A percentile compares a stretch with the other conserved stretches of the same genome.
Evolutionary conservation across 495 filamentous ascomycete genomes (phyloP).

Genomic region (Daldinia bambusicola): DNA sequence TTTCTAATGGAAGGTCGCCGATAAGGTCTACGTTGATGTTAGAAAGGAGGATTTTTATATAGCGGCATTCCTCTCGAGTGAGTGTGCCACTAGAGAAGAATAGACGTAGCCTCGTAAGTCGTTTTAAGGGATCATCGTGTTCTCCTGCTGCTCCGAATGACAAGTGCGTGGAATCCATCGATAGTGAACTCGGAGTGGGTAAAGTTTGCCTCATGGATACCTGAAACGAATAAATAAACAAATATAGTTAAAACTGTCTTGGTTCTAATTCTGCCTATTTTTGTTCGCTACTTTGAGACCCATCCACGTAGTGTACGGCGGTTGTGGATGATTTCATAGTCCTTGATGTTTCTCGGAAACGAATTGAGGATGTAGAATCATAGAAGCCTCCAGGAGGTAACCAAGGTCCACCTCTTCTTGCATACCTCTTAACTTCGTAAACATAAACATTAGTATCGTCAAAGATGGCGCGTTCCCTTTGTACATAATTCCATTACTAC

Average conservation of each 20-base stretch:
- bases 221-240: background rate
- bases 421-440: background rate
- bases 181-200: background rate
- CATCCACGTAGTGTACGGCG: background rate
- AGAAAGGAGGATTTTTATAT: slow-evolving; percentile 43
- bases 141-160: background rate
- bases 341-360: background rate
- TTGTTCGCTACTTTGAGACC: background rate
- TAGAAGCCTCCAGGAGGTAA: background rate
- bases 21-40: slow-evolving; percentile 43
- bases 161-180: slow-evolving; percentile 9
- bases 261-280: background rate
- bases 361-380: background rate
- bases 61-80: slow-evolving; percentile 39
- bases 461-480: too few relatives aligned
- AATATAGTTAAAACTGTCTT: background rate
- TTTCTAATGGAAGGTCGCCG: slow-evolving; percentile 48
- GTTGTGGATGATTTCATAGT: background rate
- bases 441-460: too few relatives aligned
- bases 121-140: background rate
- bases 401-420: background rate
- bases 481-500: background rate
- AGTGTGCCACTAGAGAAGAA: slow-evolving; percentile 27
- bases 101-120: slow-evolving; percentile 24
- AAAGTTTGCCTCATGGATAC: background rate